A percentile compares a stretch with the other conserved stretches of the same genome.
Evolutionary conservation across 768 basidiomycete species (phyloP).

Genomic region (Sporobolomyces pararoseus): DNA sequence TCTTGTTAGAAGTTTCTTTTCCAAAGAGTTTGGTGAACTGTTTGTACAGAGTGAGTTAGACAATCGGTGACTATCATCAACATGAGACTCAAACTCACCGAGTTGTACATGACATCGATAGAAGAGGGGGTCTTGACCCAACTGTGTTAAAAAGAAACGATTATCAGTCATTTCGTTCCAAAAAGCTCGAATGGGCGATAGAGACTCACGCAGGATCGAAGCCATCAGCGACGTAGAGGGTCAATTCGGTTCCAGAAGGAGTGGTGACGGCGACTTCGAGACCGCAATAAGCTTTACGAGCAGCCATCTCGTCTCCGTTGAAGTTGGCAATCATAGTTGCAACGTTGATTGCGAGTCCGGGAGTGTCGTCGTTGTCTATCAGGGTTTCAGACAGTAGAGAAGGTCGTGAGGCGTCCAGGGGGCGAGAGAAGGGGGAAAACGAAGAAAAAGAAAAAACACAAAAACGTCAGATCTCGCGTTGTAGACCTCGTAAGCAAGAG

Average conservation of each 20-base stretch:
- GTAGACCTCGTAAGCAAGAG: too few relatives aligned
- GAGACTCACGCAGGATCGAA: slow-evolving; percentile 29
- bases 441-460: too few relatives aligned
- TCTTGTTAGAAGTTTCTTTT: background rate
- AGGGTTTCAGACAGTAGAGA: too few relatives aligned
- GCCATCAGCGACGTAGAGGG: slow-evolving; percentile 41
- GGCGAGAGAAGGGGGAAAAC: too few relatives aligned
- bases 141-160: background rate
- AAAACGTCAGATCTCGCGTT: too few relatives aligned
- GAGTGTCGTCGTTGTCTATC: slow-evolving; percentile 33
- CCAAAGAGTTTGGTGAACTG: background rate
- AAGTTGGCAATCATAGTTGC: slow-evolving; percentile 43
- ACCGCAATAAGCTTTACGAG: slow-evolving; percentile 41
- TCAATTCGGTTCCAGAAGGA: slow-evolving; percentile 33
- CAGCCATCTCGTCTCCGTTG: slow-evolving; percentile 25
- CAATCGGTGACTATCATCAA: background rate
- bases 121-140: slow-evolving; percentile 31
- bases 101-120: slow-evolving; percentile 33
- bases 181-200: too few relatives aligned
- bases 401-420: too few relatives aligned
- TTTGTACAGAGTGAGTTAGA: background rate
- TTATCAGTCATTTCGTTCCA: too few relatives aligned
- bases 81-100: background rate
- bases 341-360: slow-evolving; percentile 41
- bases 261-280: slow-evolving; percentile 34